Base-by-base conservation (phyloP, 495 filamentous ascomycete species). In the Schizothecium vesticola region DNA sequence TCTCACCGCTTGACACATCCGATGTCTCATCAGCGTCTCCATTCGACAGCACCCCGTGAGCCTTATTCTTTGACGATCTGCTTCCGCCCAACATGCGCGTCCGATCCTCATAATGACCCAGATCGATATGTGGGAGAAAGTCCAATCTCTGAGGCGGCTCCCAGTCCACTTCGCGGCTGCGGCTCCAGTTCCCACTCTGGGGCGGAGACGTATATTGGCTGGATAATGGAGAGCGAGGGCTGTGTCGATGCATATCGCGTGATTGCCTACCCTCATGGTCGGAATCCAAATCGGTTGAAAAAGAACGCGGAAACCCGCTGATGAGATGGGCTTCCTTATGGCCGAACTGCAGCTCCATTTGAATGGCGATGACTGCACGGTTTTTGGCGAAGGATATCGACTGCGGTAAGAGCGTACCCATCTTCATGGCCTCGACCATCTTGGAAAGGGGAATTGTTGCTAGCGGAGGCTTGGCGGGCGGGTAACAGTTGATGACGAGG, bases 281-380 rank as follows among this genome's bases (percentile, higher is more conserved):
- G 16, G n/a, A 13, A 10, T 62, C 26, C n/a, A 21, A 33, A 33
- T 62, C 26, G 25, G 60, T 29, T 62, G 60, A 33, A 28, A 10
- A 31, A 13, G 19, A 33, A 16, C 60, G 25, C 31, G 60, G 60
- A 33, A 62, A 62, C 19, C 60, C 60, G 26, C 60, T 62, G 10
- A 62, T 62, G 60, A 62, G 60, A 21, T 62, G 31, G 25, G 60
- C n/a, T 33, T 62, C 60, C 24, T 62, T 31, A 29, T 62, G n/a
- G 7, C 60, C 60, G 19, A 62, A 62, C 26, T 33, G 60, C 24
- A 62, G 29, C 26, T 62, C 60, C 60, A 62, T 62, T 22, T 62
- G 60, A n/a, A 62, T 33, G 28, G 25, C 31, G 10, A 28, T 62
- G 3, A 33, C 26, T n/a, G 60, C 60, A 4, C 60, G 60, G 9